phyloP scores from a whole-genome alignment of 169 alveolate genomes.

The Besnoitia besnoiti region DNA sequence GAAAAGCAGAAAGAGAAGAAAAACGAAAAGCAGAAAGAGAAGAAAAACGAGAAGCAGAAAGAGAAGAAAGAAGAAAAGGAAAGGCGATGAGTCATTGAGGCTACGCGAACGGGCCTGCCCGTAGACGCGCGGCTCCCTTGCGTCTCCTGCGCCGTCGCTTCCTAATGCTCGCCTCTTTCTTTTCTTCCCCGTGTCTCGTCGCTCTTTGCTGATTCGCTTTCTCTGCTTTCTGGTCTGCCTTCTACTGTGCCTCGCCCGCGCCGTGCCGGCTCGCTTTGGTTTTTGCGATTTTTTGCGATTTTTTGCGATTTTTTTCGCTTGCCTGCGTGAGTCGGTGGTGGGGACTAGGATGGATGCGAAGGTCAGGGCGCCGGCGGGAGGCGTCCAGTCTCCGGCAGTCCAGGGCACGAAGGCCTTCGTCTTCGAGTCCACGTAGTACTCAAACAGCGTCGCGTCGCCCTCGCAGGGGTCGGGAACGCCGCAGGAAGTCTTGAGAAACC shows the following conservation, averaged over 20 bases:
- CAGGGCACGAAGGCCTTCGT: slow-evolving; percentile 39
- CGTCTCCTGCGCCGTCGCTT: no score
- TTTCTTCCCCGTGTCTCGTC: background rate
- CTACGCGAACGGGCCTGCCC: no score
- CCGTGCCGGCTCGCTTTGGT: background rate
- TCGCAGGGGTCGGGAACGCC: slow-evolving; percentile 23
- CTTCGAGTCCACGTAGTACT: slow-evolving; percentile 54
- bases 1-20: no score
- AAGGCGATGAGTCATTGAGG: no score
- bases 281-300: background rate
- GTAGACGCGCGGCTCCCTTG: no score
- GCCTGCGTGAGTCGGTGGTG: slow-evolving; percentile 89
- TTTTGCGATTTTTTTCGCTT: background rate
- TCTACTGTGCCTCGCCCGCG: background rate
- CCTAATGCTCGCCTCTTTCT: background rate
- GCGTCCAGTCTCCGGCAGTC: slow-evolving; percentile 79
- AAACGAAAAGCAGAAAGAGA: no score
- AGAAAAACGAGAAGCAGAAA: no score
- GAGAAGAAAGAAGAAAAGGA: no score
- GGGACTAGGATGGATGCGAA: slow-evolving; percentile 94
- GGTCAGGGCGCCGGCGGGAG: slow-evolving; percentile 81
- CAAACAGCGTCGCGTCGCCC: slow-evolving; percentile 57
- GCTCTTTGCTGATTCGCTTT: background rate
- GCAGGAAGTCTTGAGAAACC: slow-evolving; percentile 17
- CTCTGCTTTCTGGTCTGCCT: background rate